These are phyloP conservation scores for Dictyostelium firmibasis DNA, from an alignment of 78 protist genomes.

Conservation along the genomic window DNA sequence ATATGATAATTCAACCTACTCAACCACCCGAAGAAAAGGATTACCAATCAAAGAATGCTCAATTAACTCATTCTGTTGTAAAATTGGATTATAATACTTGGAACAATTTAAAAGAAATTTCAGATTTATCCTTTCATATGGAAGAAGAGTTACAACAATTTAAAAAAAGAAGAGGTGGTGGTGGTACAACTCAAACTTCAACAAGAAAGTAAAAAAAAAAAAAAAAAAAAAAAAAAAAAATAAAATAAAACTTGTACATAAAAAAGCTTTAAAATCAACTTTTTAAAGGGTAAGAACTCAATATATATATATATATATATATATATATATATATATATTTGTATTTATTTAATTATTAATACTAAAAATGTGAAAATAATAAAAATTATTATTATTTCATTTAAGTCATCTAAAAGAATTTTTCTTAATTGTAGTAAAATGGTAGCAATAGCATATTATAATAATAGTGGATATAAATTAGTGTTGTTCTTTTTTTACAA, in stretches of 20 bases:
- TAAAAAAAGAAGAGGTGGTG: background rate
- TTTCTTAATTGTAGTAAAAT: background rate
- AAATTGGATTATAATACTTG: conserved; percentile 47
- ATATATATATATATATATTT: no score
- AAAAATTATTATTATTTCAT: no score
- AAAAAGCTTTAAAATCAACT: no score
- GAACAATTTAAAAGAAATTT: background rate
- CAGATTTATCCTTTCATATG: background rate
- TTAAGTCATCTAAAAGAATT: no score
- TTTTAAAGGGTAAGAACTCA: no score
- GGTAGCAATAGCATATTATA: background rate
- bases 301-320: no score
- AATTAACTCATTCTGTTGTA: conserved; percentile 17
- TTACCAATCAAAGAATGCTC: conserved; percentile 4
- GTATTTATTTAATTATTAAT: no score
- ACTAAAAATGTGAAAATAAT: no score
- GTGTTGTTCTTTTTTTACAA: background rate
- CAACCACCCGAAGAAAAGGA: conserved; percentile 74
- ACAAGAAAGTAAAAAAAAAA: background rate
- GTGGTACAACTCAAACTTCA: background rate
- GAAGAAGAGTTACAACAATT: background rate
- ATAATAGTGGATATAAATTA: background rate
- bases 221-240: no score
- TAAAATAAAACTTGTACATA: background rate
- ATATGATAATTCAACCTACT: background rate